Base-by-base conservation (phyloP, 345 rosid species). In the Acer campestre region DNA sequence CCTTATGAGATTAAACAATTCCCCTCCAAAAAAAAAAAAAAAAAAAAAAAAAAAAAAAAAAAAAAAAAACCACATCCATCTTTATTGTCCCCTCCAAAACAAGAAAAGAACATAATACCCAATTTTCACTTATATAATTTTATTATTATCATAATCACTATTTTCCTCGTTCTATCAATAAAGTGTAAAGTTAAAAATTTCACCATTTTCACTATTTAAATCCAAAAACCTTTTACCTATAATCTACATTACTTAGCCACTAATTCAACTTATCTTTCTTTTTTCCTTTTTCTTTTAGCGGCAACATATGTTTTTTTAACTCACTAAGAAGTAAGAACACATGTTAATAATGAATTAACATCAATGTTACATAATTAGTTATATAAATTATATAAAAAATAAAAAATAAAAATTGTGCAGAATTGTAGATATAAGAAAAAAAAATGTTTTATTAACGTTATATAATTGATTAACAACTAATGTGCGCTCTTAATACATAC, bases 81-180 rank as follows among this genome's bases (percentile, higher is more conserved):
- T 61, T 61, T 38, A 22, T 10, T 74, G 59, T 74, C 38, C 11
- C 44, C 63, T 31, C 56, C 61, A 46, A 74, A 62, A 74, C 44
- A 62, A 74, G 68, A 14, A 62, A 59, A 14, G 29, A 22, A 70
- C 44, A 70, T 29, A 3, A 42, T 12, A 14, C 38, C 42, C 31
- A 61, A 61, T 3, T 23, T 42, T 22, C 67, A 72, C 7, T 35
- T 73, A 35, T 4, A 35, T 35, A 35, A 35, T 59, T 27, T 18
- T 20, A 18, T 56, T 17, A 56, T 56, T 16, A n/a, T 56, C 61
- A 56, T n/a, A n/a, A 4, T 35, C 38, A 35, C 38, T 35, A 56
- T 56, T 13, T 13, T 22, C 38, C 29, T n/a, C 7, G 17, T n/a
- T 4, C 31, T 38, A 44, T 20, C 61, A 31, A 25, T 25, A 29